A percentile compares a stretch with the other conserved stretches of the same genome.
These are phyloP conservation scores for Spongispora temasekensis DNA, from an alignment of 1,284 basidiomycete genomes.

Conservation along the genomic window DNA sequence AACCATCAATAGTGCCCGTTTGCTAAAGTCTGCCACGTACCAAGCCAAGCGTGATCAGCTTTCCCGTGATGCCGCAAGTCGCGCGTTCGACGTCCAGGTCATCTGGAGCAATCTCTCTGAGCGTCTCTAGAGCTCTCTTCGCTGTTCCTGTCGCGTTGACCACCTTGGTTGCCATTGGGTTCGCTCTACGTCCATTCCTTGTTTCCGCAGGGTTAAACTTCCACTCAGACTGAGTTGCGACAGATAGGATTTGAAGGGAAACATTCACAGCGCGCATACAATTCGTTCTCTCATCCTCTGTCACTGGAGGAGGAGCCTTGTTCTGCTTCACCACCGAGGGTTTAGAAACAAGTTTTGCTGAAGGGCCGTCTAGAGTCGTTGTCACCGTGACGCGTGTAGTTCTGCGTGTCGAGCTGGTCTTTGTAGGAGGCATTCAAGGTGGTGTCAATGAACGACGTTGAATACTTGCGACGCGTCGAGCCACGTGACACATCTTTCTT, in stretches of 20 bases:
- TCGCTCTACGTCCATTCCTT: slow-evolving; percentile 24
- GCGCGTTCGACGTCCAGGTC: slow-evolving; percentile 73
- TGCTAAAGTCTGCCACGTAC: slow-evolving; percentile 42
- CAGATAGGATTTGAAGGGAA: slow-evolving; percentile 57
- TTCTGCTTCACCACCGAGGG: slow-evolving; percentile 5
- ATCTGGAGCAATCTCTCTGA: slow-evolving; percentile 47
- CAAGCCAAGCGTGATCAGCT: slow-evolving; percentile 65
- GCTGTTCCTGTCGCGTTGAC: slow-evolving; percentile 37
- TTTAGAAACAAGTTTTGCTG: slow-evolving; percentile 13
- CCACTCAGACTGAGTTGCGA: slow-evolving; percentile 59
- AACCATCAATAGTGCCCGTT: slow-evolving; percentile 1
- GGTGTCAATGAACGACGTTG: neutral
- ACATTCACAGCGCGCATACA: slow-evolving; percentile 65
- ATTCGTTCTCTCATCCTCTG: slow-evolving; percentile 31
- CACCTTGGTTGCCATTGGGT: slow-evolving; percentile 34
- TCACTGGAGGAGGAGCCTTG: neutral
- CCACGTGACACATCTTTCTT: slow-evolving; percentile 15
- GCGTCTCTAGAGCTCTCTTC: slow-evolving; percentile 41
- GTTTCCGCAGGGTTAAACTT: slow-evolving; percentile 33
- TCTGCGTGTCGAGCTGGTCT: slow-evolving; percentile 11
- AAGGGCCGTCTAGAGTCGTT: neutral
- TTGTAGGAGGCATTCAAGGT: slow-evolving; percentile 14
- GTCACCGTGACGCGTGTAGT: slow-evolving; percentile 19
- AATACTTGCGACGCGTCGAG: slow-evolving; percentile 9
- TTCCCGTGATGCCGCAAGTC: slow-evolving; percentile 62